Percentiles rank a stretch among this genome's conserved stretches.
phyloP scores from a whole-genome alignment of 345 rosid genomes.

The Nephelium lappaceum region DNA sequence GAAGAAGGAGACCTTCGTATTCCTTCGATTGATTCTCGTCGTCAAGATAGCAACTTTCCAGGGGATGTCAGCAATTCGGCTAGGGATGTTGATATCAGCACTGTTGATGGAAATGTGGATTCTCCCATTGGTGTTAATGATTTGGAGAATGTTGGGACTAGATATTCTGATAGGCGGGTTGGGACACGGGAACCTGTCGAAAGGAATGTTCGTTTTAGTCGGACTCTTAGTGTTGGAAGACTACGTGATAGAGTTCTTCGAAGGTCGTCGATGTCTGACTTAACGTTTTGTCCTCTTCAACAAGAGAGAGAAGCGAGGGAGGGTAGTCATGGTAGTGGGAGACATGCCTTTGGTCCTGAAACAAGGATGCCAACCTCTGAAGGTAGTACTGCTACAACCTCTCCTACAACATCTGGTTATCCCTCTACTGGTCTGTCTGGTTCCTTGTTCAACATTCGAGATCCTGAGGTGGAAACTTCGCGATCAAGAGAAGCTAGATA shows the following conservation, averaged over 20 bases:
- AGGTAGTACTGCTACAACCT: conserved; percentile 28
- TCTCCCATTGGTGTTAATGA: conserved; percentile 42
- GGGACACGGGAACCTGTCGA: conserved; percentile 72
- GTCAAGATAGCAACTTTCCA: conserved; percentile 25
- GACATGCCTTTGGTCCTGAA: conserved; percentile 37
- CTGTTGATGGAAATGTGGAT: conserved; percentile 37
- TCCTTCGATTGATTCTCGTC: conserved; percentile 14
- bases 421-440: conserved; percentile 49
- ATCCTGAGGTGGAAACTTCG: conserved; percentile 60
- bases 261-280: conserved; percentile 67
- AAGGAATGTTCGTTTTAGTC: conserved; percentile 79
- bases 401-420: conserved; percentile 45
- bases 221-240: conserved; percentile 96
- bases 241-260: conserved; percentile 97
- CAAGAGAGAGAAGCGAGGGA: conserved; percentile 54
- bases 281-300: conserved; percentile 52
- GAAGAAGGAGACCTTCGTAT: conserved; percentile 32
- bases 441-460: conserved; percentile 55
- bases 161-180: conserved; percentile 56
- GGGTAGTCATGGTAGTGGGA: conserved; percentile 40
- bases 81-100: conserved; percentile 35
- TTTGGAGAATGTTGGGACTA: conserved; percentile 43
- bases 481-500: conserved; percentile 79
- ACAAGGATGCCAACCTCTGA: conserved; percentile 39
- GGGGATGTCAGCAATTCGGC: conserved; percentile 27